These are phyloP conservation scores for Colletotrichum sp. DNA, from an alignment of 2,329 filamentous ascomycete genomes.

Conservation along the genomic window DNA sequence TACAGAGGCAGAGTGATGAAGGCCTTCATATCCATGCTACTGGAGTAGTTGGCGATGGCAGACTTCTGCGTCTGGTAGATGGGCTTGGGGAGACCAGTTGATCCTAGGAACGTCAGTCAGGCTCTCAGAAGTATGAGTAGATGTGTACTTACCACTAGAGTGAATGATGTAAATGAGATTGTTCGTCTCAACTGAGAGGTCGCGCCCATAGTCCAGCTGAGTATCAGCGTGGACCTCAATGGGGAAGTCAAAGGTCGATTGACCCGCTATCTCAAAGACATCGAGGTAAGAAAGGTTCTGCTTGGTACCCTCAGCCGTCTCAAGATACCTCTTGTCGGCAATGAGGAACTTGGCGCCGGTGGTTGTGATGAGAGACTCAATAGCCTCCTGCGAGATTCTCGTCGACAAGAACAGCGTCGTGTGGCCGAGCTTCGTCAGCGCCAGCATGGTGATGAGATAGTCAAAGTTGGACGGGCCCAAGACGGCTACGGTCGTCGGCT, in stretches of 20 bases:
- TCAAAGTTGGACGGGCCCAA: conserved; percentile 59
- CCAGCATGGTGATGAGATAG: conserved; percentile 59
- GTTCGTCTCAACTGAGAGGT: conserved; percentile 27
- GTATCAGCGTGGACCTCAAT: conserved; percentile 35
- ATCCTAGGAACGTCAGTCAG: conserved; percentile 40
- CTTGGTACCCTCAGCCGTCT: conserved; percentile 24
- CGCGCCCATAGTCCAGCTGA: conserved; percentile 33
- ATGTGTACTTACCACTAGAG: conserved; percentile 30
- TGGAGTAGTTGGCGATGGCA: conserved; percentile 52
- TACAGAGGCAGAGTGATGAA: conserved; percentile 64
- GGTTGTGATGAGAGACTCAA: conserved; percentile 31
- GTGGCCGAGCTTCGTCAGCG: conserved; percentile 59
- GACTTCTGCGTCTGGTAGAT: conserved; percentile 62
- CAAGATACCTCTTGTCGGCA: conserved; percentile 26
- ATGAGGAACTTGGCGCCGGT: conserved; percentile 30
- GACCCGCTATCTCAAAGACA: conserved; percentile 29
- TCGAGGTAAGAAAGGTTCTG: conserved; percentile 21
- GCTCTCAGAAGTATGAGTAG: background rate
- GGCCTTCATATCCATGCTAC: conserved; percentile 43
- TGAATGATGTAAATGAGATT: conserved; percentile 36
- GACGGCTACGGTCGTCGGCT: conserved; percentile 47
- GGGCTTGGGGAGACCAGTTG: conserved; percentile 67
- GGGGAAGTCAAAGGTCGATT: conserved; percentile 31
- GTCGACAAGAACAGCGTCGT: conserved; percentile 45
- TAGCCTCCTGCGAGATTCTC: conserved; percentile 34